These are phyloP conservation scores for Apostasia ramifera DNA, from an alignment of 106 monocot genomes.

Conservation along the genomic window DNA sequence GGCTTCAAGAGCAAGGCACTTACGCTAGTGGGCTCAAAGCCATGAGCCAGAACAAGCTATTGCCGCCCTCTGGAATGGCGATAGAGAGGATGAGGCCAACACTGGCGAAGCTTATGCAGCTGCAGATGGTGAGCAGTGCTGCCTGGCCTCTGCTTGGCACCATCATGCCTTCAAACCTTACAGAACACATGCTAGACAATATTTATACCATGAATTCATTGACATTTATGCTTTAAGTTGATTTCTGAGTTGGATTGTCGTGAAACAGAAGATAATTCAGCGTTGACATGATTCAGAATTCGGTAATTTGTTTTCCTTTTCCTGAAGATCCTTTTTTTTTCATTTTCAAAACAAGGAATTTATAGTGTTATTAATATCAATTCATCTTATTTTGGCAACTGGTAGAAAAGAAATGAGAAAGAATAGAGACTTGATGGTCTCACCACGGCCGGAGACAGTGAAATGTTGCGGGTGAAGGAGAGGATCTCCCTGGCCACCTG, in stretches of 20 bases:
- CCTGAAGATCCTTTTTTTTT: too few relatives aligned
- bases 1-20: slow-evolving; percentile 2
- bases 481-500: slow-evolving; percentile 89
- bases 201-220: background rate
- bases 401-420: background rate
- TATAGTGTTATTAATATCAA: background rate
- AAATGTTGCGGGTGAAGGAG: slow-evolving; percentile 91
- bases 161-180: slow-evolving; percentile 91
- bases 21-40: slow-evolving; percentile 73
- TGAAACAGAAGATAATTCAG: too few relatives aligned
- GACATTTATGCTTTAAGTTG: too few relatives aligned
- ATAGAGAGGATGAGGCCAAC: slow-evolving; percentile 90
- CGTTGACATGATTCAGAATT: too few relatives aligned
- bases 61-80: slow-evolving; percentile 82
- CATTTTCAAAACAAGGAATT: too few relatives aligned
- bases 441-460: slow-evolving; percentile 66
- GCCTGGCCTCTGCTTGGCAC: slow-evolving; percentile 94
- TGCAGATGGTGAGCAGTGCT: slow-evolving; percentile 93
- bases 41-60: slow-evolving; percentile 91
- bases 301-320: too few relatives aligned
- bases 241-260: too few relatives aligned
- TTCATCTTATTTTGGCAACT: too few relatives aligned
- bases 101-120: slow-evolving; percentile 89
- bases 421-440: slow-evolving; percentile 71
- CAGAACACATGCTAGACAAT: background rate